A percentile compares a stretch with the other conserved stretches of the same genome.
These are phyloP conservation scores for Trichomonas gallinae DNA, from an alignment of 208 protist species.

Conservation along the genomic window DNA sequence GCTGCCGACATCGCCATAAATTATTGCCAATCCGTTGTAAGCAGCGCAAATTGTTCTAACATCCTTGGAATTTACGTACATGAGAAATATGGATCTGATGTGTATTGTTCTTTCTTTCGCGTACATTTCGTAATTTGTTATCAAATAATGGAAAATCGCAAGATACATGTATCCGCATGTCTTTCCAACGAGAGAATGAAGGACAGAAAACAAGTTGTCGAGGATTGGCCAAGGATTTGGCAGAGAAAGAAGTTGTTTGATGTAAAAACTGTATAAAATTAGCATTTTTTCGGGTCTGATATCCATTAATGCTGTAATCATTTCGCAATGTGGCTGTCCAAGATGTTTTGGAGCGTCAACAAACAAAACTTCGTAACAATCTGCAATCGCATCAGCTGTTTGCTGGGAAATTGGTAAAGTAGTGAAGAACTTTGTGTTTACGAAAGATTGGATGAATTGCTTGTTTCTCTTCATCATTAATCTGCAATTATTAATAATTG, in stretches of 20 bases:
- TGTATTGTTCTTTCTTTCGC: neutral
- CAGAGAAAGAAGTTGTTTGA: neutral
- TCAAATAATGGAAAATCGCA: neutral
- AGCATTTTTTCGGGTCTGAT: neutral
- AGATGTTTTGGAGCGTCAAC: neutral
- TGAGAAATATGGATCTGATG: neutral
- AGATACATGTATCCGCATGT: neutral
- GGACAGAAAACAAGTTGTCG: neutral
- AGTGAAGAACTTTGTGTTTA: neutral
- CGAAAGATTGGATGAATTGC: neutral
- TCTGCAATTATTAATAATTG: neutral
- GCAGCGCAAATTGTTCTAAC: neutral
- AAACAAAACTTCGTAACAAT: neutral
- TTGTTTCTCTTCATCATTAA: neutral
- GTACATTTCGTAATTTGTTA: neutral
- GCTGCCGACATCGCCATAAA: neutral
- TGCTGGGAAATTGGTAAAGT: neutral
- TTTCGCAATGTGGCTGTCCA: neutral
- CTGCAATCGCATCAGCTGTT: neutral
- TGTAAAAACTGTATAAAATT: neutral
- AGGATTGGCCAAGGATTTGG: neutral
- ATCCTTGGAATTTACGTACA: neutral
- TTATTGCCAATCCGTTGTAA: neutral
- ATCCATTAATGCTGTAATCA: neutral
- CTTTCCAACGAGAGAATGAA: neutral